Base-by-base conservation (phyloP, 768 basidiomycete genomes). In the Kwoniella heveanensis region DNA sequence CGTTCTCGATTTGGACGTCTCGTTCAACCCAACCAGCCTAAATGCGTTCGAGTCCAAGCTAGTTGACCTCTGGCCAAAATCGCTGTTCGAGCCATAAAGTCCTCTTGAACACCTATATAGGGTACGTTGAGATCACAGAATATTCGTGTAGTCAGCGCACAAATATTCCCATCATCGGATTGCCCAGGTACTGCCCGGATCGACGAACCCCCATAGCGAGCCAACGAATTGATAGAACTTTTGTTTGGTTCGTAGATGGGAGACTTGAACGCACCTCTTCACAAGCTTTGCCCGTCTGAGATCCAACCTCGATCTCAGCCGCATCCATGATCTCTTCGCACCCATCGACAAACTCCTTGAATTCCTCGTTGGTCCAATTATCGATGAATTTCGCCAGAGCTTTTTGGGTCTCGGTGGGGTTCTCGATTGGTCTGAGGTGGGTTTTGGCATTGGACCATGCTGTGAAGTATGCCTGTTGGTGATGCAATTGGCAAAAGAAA, bases 391-490 rank as follows among this genome's bases (percentile, higher is more conserved):
- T 78, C 6, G 68, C 63, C 27, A 87, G 61, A 2, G 76, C 76
- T 17, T 68, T 60, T n/a, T 72, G 63, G 1, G 57, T 67, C 27
- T 60, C 49, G 1, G 36, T 58, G 3, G 36, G 54, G 7, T 57
- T 52, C 5, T 51, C 72, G 1, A 84, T 83, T 1, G 47, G 15
- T 17, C 62, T 60, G 30, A 87, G 86, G 1, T 84, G 83, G 3
- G 50, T n/a, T 24, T 65, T 60, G 37, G 87, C 86, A 57, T 80
- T 79, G 0, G 82, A 82, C 90, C 89, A 90, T 2, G 88, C 85
- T 54, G 87, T 85, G 26, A 89, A 81, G 72, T 90, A 90, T 25
- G 88, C 82, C 89, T 90, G 51, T 5, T n/a, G n/a, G n/a, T n/a
- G n/a, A n/a, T n/a, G n/a, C n/a, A n/a, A n/a, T n/a, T n/a, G n/a